Evolutionary conservation across 768 basidiomycete species (phyloP), one percentile per base, ranked within the genome.

Genomic region (Collybia sordida): DNA sequence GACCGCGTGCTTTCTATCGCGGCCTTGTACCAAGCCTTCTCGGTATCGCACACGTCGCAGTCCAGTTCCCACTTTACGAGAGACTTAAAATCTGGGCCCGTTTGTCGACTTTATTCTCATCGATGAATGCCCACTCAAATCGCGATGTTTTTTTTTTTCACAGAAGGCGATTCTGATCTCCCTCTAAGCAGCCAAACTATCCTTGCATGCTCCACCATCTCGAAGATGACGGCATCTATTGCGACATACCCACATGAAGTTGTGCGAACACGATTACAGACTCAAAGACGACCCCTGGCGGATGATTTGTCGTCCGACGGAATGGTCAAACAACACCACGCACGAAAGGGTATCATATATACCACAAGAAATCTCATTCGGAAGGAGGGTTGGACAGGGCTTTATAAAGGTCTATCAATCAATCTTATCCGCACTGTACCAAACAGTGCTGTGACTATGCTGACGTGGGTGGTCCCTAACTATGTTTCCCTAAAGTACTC

Each of bases 171-270:
- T 52, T 70, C 77, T 15, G 68, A 74, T 15, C 64, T 64, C 39
- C 81, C 75, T 2, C 67, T 94, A 9, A 68, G 82, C 1, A 79
- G 82, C 11, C 66, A 73, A 42, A 73, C 83, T 18, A 95, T 98
- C 56, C 84, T 99, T 14, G 67, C 86, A 17, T 98, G 94, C 73
- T 95, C 93, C 15, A 92, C 90, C n/a, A 71, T 84, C 22, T 88
- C 94, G 18, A 99, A 99, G 67, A 97, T 98, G 90, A 86, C 90
- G 1, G 97, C 97, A 6, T 94, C 93, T 15, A 72, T 98, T 17
- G 90, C 88, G 31, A 98, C 97, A 27, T 99, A 99, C 66, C 97
- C 97, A 1, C 97, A 99, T 70, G 97, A 99, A 68, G 97, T 99
- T 38, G 79, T 99, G 28, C 89, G 97, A n/a, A 98, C 97, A n/a